Evolutionary conservation across 805 yeast species (phyloP).

Genomic region (Metschnikowia arizonensis): DNA sequence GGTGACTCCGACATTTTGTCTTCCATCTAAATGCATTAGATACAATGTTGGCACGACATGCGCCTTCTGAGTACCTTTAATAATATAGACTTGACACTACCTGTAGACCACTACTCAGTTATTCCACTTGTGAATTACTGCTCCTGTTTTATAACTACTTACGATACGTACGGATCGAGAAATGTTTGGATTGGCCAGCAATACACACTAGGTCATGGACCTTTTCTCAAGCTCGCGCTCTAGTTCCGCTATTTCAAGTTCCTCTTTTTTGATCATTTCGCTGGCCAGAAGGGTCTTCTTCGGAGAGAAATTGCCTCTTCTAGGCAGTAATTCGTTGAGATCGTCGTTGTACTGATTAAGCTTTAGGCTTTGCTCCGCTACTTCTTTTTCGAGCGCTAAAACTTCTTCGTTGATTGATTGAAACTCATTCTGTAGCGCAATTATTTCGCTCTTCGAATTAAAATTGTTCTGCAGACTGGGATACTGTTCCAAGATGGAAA

Average conservation of each 20-base stretch:
- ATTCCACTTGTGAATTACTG: background rate
- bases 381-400: slow-evolving; percentile 37
- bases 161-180: background rate
- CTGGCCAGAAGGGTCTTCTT: slow-evolving; percentile 24
- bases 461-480: slow-evolving; percentile 6
- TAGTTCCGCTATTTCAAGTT: slow-evolving; percentile 41
- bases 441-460: background rate
- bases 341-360: slow-evolving; percentile 30
- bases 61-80: slow-evolving; percentile 1
- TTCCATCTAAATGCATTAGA: slow-evolving; percentile 35
- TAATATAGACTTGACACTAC: background rate
- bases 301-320: slow-evolving; percentile 8
- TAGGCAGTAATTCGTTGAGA: slow-evolving; percentile 21
- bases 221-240: slow-evolving; percentile 31
- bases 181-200: slow-evolving; percentile 4
- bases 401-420: slow-evolving; percentile 35
- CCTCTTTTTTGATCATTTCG: slow-evolving; percentile 43
- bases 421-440: slow-evolving; percentile 31
- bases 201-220: slow-evolving; percentile 1
- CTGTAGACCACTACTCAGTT: background rate
- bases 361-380: slow-evolving; percentile 42
- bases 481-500: slow-evolving; percentile 8
- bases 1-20: slow-evolving; percentile 99
- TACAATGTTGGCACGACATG: background rate
- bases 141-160: background rate